Evolutionary conservation across 441 rosid species (phyloP), one percentile per base, ranked within the genome.

Genomic region (Jatropha podagrica): DNA sequence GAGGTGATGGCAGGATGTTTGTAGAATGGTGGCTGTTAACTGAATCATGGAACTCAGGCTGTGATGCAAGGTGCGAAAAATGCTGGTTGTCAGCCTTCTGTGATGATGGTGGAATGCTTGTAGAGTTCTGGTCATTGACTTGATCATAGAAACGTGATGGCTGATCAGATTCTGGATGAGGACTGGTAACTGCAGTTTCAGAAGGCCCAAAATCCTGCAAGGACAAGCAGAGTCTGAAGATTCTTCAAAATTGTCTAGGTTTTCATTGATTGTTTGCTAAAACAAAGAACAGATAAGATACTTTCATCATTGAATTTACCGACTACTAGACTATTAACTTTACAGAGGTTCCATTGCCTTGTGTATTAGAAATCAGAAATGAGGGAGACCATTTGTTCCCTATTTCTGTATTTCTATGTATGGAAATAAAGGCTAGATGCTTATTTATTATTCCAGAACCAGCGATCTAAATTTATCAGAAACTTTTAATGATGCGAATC

Each of bases 151-250:
- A 71, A 69, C 77, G 84, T 73, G 81, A 79, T 68, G 90, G 81
- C 77, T 84, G 81, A 83, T 83, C 85, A 74, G 86, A 72, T 56
- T 82, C 91, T 74, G 86, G 74, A 74, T 77, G 83, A 60, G 85
- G 85, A 85, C 82, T 83, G 65, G 80, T 71, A 77, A 44, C 73
- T 70, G 82, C 63, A 69, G 88, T 46, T 72, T 86, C 95, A 59
- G 78, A 79, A 38, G 86, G 72, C 72, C 88, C 84, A 52, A 77
- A 74, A 83, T 87, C 97, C 99, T 95, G 91, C 81, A 84, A 74
- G 71, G 63, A 77, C 58, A 69, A 1, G 20, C 41, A 44, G 13
- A 41, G 23, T 17, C 41, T 59, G 20, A 72, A 72, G 41, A 79
- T 65, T 51, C 46, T 64, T 61, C n/a, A 69, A 27, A 26, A 18